phyloP scores from a whole-genome alignment of 176 grass and related monocot species.

The Pontederia paniculata region DNA sequence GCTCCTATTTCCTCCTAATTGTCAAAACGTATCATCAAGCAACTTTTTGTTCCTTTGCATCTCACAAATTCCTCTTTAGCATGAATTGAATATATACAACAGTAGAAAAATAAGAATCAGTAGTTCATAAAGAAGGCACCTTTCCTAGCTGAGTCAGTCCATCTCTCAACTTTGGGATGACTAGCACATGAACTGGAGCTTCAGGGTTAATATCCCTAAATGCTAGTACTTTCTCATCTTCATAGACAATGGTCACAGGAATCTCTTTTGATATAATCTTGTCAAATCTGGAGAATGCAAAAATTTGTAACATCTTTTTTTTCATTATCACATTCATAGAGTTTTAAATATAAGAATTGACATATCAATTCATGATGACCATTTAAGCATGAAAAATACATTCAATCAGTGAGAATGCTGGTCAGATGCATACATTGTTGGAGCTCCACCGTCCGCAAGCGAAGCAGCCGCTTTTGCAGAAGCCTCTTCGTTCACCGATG shows the following conservation, averaged over 20 bases:
- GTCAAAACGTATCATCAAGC: no score
- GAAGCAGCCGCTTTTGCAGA: conserved; percentile 44
- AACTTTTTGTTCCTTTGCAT: no score
- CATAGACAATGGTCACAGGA: conserved; percentile 57
- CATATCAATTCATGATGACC: background rate
- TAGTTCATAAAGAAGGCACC: conserved; percentile 16
- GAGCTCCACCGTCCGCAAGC: conserved; percentile 41
- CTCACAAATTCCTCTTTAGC: background rate
- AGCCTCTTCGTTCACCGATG: conserved; percentile 71
- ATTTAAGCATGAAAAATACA: background rate
- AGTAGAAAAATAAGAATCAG: background rate
- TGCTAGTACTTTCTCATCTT: conserved; percentile 88
- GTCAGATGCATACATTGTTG: conserved; percentile 46
- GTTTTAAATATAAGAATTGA: background rate
- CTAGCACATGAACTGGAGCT: conserved; percentile 75
- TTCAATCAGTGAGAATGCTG: background rate
- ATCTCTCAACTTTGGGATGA: conserved; percentile 76
- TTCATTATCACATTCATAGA: background rate
- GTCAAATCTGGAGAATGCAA: conserved; percentile 57
- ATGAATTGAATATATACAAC: background rate
- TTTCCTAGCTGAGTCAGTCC: conserved; percentile 65
- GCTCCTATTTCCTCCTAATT: no score
- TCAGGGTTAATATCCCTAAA: conserved; percentile 86
- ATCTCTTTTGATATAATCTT: conserved; percentile 96
- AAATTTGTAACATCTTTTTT: background rate